phyloP scores from a whole-genome alignment of 352 stramenopile genomes.

The Phytophthora tubulina region DNA sequence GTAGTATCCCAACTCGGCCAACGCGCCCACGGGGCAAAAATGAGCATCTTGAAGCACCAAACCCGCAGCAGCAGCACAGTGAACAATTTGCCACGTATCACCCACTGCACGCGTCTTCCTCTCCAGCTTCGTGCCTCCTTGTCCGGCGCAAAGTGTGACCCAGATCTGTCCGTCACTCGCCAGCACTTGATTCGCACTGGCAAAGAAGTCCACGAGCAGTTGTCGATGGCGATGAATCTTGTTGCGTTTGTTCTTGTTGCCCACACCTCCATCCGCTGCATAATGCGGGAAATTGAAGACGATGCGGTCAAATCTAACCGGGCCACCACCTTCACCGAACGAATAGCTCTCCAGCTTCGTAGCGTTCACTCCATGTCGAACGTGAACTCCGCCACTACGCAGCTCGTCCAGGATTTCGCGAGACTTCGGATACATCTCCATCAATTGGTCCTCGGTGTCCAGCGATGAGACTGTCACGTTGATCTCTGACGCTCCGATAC shows the following conservation, averaged over 20 bases:
- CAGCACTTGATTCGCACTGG: constrained; percentile 66
- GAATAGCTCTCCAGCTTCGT: constrained; percentile 66
- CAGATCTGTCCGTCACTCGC: constrained; percentile 70
- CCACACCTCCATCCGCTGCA: constrained; percentile 67
- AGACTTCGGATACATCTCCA: constrained; percentile 79
- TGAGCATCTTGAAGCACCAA: constrained; percentile 75
- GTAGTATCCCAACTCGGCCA: constrained; percentile 77
- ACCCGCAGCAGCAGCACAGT: constrained; percentile 63
- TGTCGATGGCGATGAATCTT: constrained; percentile 88
- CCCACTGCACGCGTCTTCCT: constrained; percentile 63
- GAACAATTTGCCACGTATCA: constrained; percentile 86
- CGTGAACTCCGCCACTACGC: constrained; percentile 49
- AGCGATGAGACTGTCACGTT: constrained; percentile 72
- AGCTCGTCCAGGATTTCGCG: constrained; percentile 65
- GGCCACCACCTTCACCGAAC: constrained; percentile 4
- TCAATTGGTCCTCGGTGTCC: constrained; percentile 71
- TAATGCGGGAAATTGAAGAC: constrained; percentile 92
- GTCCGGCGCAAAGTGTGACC: constrained; percentile 83
- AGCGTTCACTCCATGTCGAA: constrained; percentile 80
- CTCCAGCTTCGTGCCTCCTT: constrained; percentile 82
- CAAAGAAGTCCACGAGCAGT: constrained; percentile 82
- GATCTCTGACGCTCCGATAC: constrained; percentile 22
- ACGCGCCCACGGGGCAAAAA: constrained; percentile 64
- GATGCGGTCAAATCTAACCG: constrained; percentile 64
- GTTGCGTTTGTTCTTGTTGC: constrained; percentile 71